Conservation (phyloP, 129 eudicot genomes). For the Artemisia tridentata region DNA sequence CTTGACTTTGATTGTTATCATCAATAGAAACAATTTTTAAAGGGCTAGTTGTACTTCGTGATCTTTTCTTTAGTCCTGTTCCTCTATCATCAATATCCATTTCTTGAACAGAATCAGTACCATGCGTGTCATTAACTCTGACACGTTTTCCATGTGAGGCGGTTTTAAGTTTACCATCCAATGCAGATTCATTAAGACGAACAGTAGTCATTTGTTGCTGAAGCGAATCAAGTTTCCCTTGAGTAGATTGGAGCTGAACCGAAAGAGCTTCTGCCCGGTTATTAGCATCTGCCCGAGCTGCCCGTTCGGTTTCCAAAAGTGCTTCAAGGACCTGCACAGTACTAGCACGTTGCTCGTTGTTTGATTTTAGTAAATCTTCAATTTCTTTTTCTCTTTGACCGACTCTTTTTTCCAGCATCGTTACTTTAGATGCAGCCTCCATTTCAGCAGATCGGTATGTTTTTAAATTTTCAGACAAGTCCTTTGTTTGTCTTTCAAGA, state of each 20-base stretch:
- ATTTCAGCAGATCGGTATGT: conserved; percentile 51
- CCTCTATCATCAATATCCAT: conserved; percentile 42
- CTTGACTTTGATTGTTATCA: conserved; percentile 40
- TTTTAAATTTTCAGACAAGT: conserved; percentile 53
- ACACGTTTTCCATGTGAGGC: conserved; percentile 81
- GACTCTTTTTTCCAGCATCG: conserved; percentile 50
- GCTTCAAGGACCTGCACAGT: conserved; percentile 76
- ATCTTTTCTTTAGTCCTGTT: conserved; percentile 52
- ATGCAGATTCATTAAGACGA: conserved; percentile 60
- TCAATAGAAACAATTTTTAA: conserved; percentile 41
- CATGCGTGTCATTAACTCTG: conserved; percentile 59
- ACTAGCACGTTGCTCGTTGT: conserved; percentile 71
- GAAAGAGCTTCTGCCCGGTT: conserved; percentile 91
- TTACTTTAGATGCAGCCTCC: conserved; percentile 75
- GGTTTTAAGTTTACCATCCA: conserved; percentile 70
- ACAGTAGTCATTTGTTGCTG: conserved; percentile 79
- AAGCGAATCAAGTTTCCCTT: conserved; percentile 70
- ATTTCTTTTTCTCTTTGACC: conserved; percentile 85
- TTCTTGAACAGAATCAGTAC: conserved; percentile 72
- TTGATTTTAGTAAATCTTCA: conserved; percentile 61
- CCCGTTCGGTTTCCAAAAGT: conserved; percentile 70
- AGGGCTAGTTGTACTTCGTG: conserved; percentile 68
- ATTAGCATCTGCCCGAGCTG: conserved; percentile 80
- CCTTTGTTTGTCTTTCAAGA: conserved; percentile 64
- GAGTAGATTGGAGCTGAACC: conserved; percentile 77